Evolutionary conservation across 306 rosid genomes (phyloP).

Genomic region (Prunus salicina): DNA sequence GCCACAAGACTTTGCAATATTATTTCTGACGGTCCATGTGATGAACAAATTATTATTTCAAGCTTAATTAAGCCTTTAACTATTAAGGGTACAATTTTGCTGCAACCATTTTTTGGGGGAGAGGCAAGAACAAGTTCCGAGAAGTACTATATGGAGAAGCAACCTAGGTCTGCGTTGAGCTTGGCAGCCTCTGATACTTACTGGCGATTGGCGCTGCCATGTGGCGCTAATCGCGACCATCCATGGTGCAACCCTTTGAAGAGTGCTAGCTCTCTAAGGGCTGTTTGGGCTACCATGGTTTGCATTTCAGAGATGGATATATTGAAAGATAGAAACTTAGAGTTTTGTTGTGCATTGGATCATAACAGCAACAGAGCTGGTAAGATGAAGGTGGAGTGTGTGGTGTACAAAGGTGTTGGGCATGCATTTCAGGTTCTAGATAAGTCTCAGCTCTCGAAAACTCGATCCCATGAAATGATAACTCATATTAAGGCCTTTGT

Average conservation of each 20-base stretch:
- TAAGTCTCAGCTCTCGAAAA: conserved; percentile 49
- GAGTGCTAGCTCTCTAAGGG: not conserved
- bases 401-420: conserved; percentile 60
- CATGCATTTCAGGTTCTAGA: conserved; percentile 83
- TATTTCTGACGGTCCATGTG: not conserved
- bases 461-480: conserved; percentile 48
- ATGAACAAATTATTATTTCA: conserved; percentile 9
- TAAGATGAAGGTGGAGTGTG: conserved; percentile 38
- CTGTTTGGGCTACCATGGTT: conserved; percentile 37
- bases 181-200: conserved; percentile 63
- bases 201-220: conserved; percentile 80
- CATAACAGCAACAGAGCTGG: conserved; percentile 19
- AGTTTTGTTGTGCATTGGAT: conserved; percentile 52
- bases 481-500: conserved; percentile 57
- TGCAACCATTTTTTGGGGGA: conserved; percentile 86
- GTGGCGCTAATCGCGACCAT: conserved; percentile 62
- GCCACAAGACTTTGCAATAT: conserved; percentile 26
- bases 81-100: conserved; percentile 51
- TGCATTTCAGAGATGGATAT: conserved; percentile 77
- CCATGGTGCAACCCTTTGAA: conserved; percentile 72
- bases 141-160: conserved; percentile 35
- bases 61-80: conserved; percentile 32
- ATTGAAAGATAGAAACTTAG: conserved; percentile 70
- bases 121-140: conserved; percentile 67
- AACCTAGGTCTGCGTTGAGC: conserved; percentile 48